Percentiles rank a stretch among this genome's conserved stretches.
These are phyloP conservation scores for Colletotrichum sp. DNA, from an alignment of 2,329 filamentous ascomycete genomes.

Conservation along the genomic window DNA sequence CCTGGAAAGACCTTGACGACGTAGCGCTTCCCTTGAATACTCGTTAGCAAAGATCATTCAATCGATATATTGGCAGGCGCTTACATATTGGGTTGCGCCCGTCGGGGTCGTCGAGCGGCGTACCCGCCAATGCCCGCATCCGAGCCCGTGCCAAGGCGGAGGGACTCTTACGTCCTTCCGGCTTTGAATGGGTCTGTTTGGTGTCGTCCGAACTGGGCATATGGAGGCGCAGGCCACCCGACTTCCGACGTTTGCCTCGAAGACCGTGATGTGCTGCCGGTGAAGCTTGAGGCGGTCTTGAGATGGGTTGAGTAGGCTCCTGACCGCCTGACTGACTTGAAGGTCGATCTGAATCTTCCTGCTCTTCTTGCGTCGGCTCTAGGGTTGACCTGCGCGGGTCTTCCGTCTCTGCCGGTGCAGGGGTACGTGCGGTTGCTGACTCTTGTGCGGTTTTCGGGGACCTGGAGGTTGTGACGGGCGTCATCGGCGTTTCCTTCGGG, in stretches of 20 bases:
- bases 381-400: slow-evolving; percentile 2
- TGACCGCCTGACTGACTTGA: not conserved
- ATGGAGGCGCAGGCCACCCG: slow-evolving; percentile 8
- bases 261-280: not conserved
- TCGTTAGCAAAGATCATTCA: not conserved
- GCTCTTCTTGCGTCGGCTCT: slow-evolving; percentile 18
- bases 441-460: slow-evolving; percentile 1
- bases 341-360: slow-evolving; percentile 14
- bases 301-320: not conserved
- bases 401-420: not conserved
- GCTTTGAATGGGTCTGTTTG: not conserved
- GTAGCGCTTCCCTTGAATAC: slow-evolving; percentile 43
- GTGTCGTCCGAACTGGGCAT: not conserved
- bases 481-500: slow-evolving; percentile 15
- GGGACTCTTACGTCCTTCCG: slow-evolving; percentile 41
- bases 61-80: slow-evolving; percentile 17
- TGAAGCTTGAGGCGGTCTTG: not conserved
- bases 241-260: slow-evolving; percentile 3
- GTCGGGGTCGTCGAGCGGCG: slow-evolving; percentile 48
- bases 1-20: slow-evolving; percentile 50
- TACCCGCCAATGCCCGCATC: slow-evolving; percentile 48
- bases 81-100: slow-evolving; percentile 43
- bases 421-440: not conserved
- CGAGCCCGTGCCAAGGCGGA: slow-evolving; percentile 48
- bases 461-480: slow-evolving; percentile 6